A percentile compares a stretch with the other conserved stretches of the same genome.
phyloP scores from a whole-genome alignment of 75 land plant species.

The Cupressus sempervirens region DNA sequence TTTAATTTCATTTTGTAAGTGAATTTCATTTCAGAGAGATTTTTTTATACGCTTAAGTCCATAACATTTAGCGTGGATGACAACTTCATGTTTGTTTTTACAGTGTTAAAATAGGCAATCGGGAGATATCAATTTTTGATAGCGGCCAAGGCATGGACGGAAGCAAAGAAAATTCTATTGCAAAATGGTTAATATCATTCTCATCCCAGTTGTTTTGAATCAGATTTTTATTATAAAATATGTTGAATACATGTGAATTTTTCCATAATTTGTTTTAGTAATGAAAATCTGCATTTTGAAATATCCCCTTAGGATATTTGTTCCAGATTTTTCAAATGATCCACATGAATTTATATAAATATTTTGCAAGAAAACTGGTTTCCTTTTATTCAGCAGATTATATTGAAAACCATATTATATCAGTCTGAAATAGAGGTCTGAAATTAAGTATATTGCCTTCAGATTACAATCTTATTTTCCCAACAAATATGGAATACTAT shows the following conservation, averaged over 20 bases:
- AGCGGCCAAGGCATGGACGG: slow-evolving; percentile 84
- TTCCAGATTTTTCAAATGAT: too few relatives aligned
- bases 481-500: too few relatives aligned
- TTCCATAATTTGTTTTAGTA: neutral
- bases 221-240: neutral
- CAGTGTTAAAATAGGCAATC: slow-evolving; percentile 46
- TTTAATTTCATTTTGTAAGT: neutral
- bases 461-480: too few relatives aligned
- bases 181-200: slow-evolving; percentile 48
- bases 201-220: neutral
- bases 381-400: too few relatives aligned
- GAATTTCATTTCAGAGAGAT: neutral
- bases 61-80: neutral
- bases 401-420: too few relatives aligned
- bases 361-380: too few relatives aligned
- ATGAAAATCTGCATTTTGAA: neutral
- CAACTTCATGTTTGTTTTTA: slow-evolving; percentile 14
- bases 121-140: slow-evolving; percentile 54
- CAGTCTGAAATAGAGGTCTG: too few relatives aligned
- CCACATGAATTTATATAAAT: too few relatives aligned
- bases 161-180: slow-evolving; percentile 42
- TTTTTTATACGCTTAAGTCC: neutral
- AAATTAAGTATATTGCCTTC: too few relatives aligned
- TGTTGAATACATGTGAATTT: neutral
- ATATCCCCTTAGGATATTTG: too few relatives aligned